Conservation (phyloP, 805 yeast genomes). For the Candida broadrunensis region DNA sequence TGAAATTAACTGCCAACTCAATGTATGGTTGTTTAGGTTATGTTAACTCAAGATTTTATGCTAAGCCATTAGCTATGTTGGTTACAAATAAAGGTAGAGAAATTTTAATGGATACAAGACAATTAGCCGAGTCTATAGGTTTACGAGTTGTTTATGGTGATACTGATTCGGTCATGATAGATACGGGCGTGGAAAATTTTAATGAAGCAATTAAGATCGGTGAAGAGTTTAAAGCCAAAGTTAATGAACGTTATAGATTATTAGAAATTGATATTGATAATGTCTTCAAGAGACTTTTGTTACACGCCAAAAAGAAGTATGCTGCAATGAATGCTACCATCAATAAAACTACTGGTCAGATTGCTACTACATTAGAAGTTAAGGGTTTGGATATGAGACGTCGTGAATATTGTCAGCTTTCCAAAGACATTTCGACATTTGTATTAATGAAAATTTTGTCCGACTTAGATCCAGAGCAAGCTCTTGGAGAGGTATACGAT, state of each 20-base stretch:
- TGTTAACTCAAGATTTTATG: conserved; percentile 87
- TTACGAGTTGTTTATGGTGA: conserved; percentile 94
- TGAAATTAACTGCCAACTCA: conserved; percentile 96
- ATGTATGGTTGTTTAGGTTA: conserved; percentile 99
- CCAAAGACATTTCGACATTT: conserved; percentile 81
- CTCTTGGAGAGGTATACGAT: conserved; percentile 66
- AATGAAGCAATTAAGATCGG: conserved; percentile 81
- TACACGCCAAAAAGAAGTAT: conserved; percentile 96
- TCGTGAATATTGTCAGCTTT: conserved; percentile 91
- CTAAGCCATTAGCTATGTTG: conserved; percentile 92
- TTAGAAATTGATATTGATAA: conserved; percentile 95
- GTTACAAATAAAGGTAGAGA: conserved; percentile 96
- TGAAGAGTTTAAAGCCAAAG: conserved; percentile 75
- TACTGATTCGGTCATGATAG: conserved; percentile 98
- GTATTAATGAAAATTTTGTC: conserved; percentile 70
- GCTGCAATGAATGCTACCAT: conserved; percentile 77
- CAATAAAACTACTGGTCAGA: conserved; percentile 53
- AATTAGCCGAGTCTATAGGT: conserved; percentile 81
- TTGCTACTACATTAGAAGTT: conserved; percentile 63
- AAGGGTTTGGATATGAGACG: conserved; percentile 97
- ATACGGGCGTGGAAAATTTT: conserved; percentile 71
- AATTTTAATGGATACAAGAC: conserved; percentile 87
- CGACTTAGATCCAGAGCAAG: conserved; percentile 73
- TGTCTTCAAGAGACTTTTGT: conserved; percentile 75
- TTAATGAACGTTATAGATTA: conserved; percentile 82